Evolutionary conservation across 2,329 filamentous ascomycete genomes (phyloP).

Genomic region (Pseudocercospora fuligena): DNA sequence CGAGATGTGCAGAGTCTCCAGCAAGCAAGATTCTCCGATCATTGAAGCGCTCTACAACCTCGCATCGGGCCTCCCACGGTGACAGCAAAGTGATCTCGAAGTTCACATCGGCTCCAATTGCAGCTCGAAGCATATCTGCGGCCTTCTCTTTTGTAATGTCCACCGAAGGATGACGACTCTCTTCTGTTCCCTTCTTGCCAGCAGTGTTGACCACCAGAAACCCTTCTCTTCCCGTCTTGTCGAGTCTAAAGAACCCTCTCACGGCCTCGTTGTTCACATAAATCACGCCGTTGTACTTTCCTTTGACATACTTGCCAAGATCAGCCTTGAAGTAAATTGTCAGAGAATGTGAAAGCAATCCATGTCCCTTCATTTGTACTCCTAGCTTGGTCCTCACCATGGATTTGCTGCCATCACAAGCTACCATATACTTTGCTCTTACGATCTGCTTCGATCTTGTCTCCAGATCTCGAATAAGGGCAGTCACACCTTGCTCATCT

Average conservation of each 20-base stretch:
- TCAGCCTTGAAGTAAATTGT: slow-evolving; percentile 35
- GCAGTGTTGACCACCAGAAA: slow-evolving; percentile 33
- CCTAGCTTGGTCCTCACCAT: slow-evolving; percentile 22
- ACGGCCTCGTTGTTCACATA: slow-evolving; percentile 31
- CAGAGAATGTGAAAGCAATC: slow-evolving; percentile 27
- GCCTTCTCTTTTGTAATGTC: slow-evolving; percentile 27
- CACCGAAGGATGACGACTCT: slow-evolving; percentile 26
- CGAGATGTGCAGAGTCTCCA: slow-evolving; percentile 11
- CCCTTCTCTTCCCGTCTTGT: slow-evolving; percentile 29
- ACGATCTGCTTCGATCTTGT: slow-evolving; percentile 17
- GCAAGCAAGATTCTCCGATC: slow-evolving; percentile 13
- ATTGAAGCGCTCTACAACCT: slow-evolving; percentile 26
- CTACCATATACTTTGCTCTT: slow-evolving; percentile 28
- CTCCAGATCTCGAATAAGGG: slow-evolving; percentile 20
- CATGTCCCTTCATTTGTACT: slow-evolving; percentile 27
- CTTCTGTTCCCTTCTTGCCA: slow-evolving; percentile 27
- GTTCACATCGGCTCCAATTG: slow-evolving; percentile 29
- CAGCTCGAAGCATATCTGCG: slow-evolving; percentile 23
- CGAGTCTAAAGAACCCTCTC: slow-evolving; percentile 32
- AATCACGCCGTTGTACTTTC: slow-evolving; percentile 33
- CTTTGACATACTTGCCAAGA: slow-evolving; percentile 25
- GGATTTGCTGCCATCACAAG: slow-evolving; percentile 27
- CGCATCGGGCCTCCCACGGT: slow-evolving; percentile 28
- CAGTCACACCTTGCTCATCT: slow-evolving; percentile 24
- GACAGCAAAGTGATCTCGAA: slow-evolving; percentile 27